Evolutionary conservation across 257 asterid species (phyloP).

Genomic region (Dorcoceras hygrometricum): DNA sequence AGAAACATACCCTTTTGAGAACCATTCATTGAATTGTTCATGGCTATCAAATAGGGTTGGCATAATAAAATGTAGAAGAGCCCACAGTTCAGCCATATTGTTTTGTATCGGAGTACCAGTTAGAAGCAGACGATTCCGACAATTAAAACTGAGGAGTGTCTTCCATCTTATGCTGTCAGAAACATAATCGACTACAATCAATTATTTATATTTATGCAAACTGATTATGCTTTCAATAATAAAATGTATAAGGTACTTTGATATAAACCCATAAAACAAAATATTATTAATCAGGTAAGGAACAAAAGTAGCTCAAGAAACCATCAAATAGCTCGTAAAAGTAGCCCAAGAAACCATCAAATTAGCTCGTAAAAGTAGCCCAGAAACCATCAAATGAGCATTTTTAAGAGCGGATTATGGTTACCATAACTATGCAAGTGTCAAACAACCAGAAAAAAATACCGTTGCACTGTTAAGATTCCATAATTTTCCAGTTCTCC

Average conservation of each 20-base stretch:
- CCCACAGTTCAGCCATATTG: constrained; percentile 98
- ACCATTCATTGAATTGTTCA: constrained; percentile 98
- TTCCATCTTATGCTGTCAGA: constrained; percentile 95
- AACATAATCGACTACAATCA: not conserved
- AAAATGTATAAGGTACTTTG: constrained; percentile 13
- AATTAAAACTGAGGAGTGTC: constrained; percentile 93
- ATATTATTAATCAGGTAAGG: constrained; percentile 8
- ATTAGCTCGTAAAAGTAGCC: not conserved
- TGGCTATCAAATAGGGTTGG: constrained; percentile 97
- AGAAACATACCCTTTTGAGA: constrained; percentile 84
- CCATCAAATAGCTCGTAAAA: not conserved
- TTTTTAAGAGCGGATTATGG: not conserved
- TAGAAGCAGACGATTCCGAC: constrained; percentile 95
- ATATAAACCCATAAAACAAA: not conserved
- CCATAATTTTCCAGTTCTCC: not conserved
- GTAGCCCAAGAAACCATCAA: constrained; percentile 7
- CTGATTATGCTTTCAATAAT: constrained; percentile 15
- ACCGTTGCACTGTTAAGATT: not conserved
- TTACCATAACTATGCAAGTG: not conserved
- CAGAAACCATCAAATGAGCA: not conserved
- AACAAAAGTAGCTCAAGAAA: constrained; percentile 1
- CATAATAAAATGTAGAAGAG: constrained; percentile 97
- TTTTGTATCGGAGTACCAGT: constrained; percentile 99
- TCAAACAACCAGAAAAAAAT: too few relatives aligned
- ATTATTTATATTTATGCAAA: constrained; percentile 5